Evolutionary conservation across 257 asterid species (phyloP).

Genomic region (Jacaranda copaia): DNA sequence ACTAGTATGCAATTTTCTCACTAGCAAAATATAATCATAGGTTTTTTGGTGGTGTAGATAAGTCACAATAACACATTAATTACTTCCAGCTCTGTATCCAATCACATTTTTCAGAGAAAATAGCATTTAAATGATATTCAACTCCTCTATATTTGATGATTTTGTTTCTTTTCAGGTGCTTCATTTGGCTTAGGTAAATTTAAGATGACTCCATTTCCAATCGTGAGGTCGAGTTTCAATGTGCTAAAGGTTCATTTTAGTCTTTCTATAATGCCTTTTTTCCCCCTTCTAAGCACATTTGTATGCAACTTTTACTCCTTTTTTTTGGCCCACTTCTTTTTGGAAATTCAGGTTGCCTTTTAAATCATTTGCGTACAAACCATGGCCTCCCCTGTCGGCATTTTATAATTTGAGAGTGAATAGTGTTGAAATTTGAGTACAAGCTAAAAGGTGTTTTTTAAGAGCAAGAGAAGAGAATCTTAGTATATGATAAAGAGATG

Average conservation of each 20-base stretch:
- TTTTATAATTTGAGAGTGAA: background rate
- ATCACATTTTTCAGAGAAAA: background rate
- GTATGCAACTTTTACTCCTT: background rate
- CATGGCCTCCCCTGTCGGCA: background rate
- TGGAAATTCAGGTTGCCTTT: background rate
- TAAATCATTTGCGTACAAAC: background rate
- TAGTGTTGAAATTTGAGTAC: background rate
- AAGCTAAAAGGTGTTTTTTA: background rate
- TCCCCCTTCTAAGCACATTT: background rate
- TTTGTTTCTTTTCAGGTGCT: constrained; percentile 40
- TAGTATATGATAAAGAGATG: background rate
- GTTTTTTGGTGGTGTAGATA: constrained; percentile 11
- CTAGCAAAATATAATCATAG: background rate
- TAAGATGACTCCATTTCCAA: constrained; percentile 32
- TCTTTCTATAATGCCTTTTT: constrained; percentile 16
- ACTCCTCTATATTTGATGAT: constrained; percentile 18
- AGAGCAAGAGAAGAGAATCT: constrained; percentile 3
- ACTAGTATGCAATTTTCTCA: background rate
- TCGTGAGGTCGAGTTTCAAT: constrained; percentile 26
- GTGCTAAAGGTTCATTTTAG: constrained; percentile 37
- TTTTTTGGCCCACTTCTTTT: background rate
- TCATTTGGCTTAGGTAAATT: constrained; percentile 33
- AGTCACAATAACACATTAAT: constrained; percentile 14
- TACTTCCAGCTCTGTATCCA: background rate
- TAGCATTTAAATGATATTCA: background rate